phyloP scores from a whole-genome alignment of 768 basidiomycete species.

The Sarcodon aspratus region DNA sequence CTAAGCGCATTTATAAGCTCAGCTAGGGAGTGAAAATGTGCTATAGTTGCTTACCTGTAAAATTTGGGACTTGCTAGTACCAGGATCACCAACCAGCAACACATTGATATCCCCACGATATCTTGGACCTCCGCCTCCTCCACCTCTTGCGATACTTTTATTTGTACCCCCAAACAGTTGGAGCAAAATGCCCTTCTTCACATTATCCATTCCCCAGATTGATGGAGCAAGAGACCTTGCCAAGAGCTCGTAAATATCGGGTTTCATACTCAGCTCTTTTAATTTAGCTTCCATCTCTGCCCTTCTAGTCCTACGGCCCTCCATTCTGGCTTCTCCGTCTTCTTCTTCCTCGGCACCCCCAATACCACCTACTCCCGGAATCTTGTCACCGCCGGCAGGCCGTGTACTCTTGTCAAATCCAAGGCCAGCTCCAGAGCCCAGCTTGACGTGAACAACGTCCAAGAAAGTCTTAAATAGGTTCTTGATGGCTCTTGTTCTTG shows the following conservation, averaged over 20 bases:
- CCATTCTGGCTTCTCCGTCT: constrained; percentile 28
- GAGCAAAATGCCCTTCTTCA: constrained; percentile 94
- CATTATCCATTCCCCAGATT: constrained; percentile 98
- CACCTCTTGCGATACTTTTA: constrained; percentile 86
- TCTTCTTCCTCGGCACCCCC: constrained; percentile 59
- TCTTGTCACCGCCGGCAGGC: constrained; percentile 51
- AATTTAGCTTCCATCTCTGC: constrained; percentile 78
- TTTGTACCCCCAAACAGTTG: constrained; percentile 98
- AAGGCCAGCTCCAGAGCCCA: constrained; percentile 53
- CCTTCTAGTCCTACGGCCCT: constrained; percentile 29
- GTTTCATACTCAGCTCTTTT: constrained; percentile 54
- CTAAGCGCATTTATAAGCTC: constrained; percentile 27
- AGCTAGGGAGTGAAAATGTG: background rate
- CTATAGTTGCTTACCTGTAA: constrained; percentile 47
- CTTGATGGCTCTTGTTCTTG: constrained; percentile 83
- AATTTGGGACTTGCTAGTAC: constrained; percentile 94
- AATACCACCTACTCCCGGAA: constrained; percentile 58
- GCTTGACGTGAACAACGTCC: constrained; percentile 86
- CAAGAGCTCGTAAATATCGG: constrained; percentile 82
- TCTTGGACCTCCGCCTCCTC: constrained; percentile 90
- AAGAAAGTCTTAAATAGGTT: constrained; percentile 96
- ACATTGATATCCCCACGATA: constrained; percentile 99
- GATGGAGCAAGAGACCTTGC: constrained; percentile 83
- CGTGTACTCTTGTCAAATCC: constrained; percentile 76
- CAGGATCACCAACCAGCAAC: constrained; percentile 93